Evolutionary conservation across 2,329 filamentous ascomycete genomes (phyloP).

Genomic region (Penicillium aurantiogriseum): DNA sequence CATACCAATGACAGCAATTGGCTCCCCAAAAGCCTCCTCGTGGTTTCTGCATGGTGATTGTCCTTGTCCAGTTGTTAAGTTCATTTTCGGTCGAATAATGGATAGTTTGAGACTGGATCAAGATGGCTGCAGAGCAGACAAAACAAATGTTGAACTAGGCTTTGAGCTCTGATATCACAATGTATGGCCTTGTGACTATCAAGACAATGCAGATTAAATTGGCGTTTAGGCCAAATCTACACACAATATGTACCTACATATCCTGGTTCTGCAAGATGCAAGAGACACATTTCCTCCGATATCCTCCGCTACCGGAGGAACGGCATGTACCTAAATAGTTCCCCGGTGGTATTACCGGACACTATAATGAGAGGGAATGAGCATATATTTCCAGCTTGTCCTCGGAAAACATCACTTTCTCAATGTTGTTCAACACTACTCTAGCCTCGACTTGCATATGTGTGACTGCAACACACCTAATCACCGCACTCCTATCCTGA

Average conservation of each 20-base stretch:
- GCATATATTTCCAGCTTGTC: not conserved
- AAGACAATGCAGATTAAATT: not conserved
- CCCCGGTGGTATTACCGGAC: not conserved
- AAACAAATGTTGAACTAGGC: not conserved
- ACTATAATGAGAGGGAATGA: not conserved
- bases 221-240: not conserved
- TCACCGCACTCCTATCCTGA: not conserved
- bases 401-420: no score
- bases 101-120: constrained; percentile 2
- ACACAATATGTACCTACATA: constrained; percentile 7
- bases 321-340: not conserved
- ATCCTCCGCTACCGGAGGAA: not conserved
- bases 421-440: not conserved
- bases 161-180: not conserved
- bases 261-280: not conserved
- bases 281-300: not conserved
- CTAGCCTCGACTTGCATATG: not conserved
- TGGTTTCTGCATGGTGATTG: constrained; percentile 6
- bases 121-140: not conserved
- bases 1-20: constrained; percentile 27
- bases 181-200: not conserved
- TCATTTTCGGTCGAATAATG: constrained; percentile 9
- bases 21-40: not conserved
- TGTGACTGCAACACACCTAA: constrained; percentile 1
- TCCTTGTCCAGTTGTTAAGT: constrained; percentile 7